phyloP scores from a whole-genome alignment of 306 rosid genomes.

The Gastrolobium bilobum region DNA sequence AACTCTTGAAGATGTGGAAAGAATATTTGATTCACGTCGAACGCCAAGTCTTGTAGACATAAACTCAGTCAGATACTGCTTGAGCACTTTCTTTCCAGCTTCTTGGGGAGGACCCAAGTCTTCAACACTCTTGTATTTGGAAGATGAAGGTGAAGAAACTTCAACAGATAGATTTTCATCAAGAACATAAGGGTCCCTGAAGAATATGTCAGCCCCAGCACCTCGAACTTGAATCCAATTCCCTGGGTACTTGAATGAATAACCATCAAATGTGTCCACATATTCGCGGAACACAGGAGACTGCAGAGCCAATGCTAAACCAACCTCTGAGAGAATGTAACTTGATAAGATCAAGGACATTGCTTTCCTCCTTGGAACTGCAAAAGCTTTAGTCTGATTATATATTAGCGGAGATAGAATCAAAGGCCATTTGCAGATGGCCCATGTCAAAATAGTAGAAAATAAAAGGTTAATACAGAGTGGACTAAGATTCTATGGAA shows the following conservation, averaged over 20 bases:
- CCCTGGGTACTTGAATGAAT: slow-evolving; percentile 79
- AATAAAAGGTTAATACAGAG: background rate
- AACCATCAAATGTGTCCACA: slow-evolving; percentile 89
- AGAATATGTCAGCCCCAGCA: slow-evolving; percentile 94
- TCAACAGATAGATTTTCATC: slow-evolving; percentile 88
- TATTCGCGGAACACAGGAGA: slow-evolving; percentile 72
- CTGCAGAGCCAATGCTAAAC: slow-evolving; percentile 61
- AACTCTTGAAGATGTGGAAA: slow-evolving; percentile 71
- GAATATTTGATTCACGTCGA: slow-evolving; percentile 80
- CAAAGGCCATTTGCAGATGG: slow-evolving; percentile 36
- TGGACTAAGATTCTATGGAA: background rate
- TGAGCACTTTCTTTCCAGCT: slow-evolving; percentile 85
- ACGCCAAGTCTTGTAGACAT: slow-evolving; percentile 95
- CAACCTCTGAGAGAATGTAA: slow-evolving; percentile 58
- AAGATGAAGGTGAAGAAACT: slow-evolving; percentile 93
- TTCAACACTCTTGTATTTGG: slow-evolving; percentile 78
- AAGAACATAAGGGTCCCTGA: slow-evolving; percentile 94
- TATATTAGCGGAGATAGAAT: slow-evolving; percentile 64
- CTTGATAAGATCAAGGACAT: slow-evolving; percentile 78
- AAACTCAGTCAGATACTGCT: slow-evolving; percentile 89
- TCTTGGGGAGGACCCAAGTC: slow-evolving; percentile 87
- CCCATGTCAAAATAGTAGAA: slow-evolving; percentile 1
- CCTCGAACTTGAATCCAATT: slow-evolving; percentile 96
- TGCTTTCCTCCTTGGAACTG: slow-evolving; percentile 91
- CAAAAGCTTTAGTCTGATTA: slow-evolving; percentile 90